These are phyloP conservation scores for Citrus mangshanensis DNA, from an alignment of 345 rosid species.

Conservation along the genomic window DNA sequence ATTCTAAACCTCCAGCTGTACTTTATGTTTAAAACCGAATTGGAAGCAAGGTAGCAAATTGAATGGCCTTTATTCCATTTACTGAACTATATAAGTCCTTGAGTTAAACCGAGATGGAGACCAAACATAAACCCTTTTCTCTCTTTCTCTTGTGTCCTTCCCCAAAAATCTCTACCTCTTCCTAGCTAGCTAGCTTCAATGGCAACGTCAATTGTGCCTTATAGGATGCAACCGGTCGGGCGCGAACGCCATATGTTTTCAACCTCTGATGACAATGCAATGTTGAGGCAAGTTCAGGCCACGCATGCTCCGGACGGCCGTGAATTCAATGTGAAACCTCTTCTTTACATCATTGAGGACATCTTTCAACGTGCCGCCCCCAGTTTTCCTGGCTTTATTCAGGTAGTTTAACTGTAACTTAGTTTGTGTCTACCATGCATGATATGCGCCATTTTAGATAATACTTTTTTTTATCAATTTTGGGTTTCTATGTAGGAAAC, in stretches of 20 bases:
- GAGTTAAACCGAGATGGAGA: conserved; percentile 3
- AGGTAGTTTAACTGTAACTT: conserved; percentile 9
- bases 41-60: conserved; percentile 48
- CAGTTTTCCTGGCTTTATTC: conserved; percentile 6
- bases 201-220: conserved; percentile 1
- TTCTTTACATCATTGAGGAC: conserved; percentile 48
- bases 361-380: conserved; percentile 40
- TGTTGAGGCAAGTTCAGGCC: conserved; percentile 53
- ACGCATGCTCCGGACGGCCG: conserved; percentile 62
- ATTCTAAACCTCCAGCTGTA: conserved; percentile 9
- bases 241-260: conserved; percentile 31
- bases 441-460: not conserved
- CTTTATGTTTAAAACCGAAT: conserved; percentile 24
- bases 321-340: conserved; percentile 34
- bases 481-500: conserved; percentile 22
- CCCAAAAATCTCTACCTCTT: not conserved
- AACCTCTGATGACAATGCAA: conserved; percentile 48
- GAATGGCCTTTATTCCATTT: conserved; percentile 13
- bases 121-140: conserved; percentile 4
- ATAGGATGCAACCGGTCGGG: not conserved
- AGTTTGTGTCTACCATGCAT: not conserved
- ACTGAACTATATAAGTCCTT: conserved; percentile 20
- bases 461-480: not conserved
- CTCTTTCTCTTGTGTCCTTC: not conserved
- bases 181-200: conserved; percentile 1